Conservation (phyloP, 306 rosid species). For the Carpinus fangiana region DNA sequence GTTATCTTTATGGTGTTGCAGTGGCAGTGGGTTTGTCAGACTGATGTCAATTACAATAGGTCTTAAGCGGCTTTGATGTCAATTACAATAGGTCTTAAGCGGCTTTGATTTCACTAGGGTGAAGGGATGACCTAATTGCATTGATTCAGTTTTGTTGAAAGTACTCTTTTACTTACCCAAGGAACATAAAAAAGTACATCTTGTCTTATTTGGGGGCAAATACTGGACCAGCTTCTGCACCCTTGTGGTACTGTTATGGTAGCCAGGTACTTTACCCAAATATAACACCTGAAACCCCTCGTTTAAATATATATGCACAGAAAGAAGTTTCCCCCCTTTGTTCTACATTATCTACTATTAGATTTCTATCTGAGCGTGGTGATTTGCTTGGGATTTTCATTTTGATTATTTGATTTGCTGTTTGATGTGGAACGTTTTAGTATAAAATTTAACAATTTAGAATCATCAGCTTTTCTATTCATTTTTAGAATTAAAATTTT, state of each 20-base stretch:
- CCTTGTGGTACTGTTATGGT: background rate
- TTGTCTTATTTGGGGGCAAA: background rate
- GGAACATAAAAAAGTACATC: background rate
- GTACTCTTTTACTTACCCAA: background rate
- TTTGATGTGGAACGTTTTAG: background rate
- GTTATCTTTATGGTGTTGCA: background rate
- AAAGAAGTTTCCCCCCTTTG: background rate
- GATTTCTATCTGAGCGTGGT: too few species aligned
- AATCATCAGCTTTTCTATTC: background rate
- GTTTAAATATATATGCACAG: background rate
- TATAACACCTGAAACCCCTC: background rate
- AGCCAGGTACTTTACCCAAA: background rate
- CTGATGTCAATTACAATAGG: background rate
- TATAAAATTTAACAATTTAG: background rate
- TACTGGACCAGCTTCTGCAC: background rate
- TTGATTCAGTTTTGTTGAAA: background rate
- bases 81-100: background rate
- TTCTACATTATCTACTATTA: background rate
- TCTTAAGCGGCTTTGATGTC: background rate
- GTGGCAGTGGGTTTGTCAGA: background rate
- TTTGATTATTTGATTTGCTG: conserved; percentile 2
- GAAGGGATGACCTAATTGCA: background rate
- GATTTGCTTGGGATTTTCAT: background rate
- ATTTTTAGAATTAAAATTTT: background rate
- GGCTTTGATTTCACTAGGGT: background rate